Base-by-base conservation (phyloP, 2,329 filamentous ascomycete genomes). In the Zasmidium angulare region DNA sequence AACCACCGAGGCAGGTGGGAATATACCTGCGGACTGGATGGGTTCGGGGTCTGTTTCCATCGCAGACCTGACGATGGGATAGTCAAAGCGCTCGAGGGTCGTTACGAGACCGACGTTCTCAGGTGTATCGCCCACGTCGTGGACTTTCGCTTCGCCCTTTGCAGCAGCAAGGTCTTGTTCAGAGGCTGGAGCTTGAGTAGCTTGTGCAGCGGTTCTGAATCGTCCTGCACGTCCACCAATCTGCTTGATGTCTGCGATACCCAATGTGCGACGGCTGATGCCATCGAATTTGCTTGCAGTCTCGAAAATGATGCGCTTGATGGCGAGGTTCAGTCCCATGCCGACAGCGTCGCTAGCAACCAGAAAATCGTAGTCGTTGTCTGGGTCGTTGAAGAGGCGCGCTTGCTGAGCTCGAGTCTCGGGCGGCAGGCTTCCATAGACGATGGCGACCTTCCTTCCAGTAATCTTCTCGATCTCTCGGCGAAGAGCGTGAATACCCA, bases 291-390 rank as follows among this genome's bases (percentile, higher is more conserved):
- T 99, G 60, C 81, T 78, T 1, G 87, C 82, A 0, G 88, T 82
- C 69, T 96, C 91, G 65, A 99, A 95, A 55, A 99, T 85, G 61
- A 99, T 84, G 23, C 96, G 89, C 72, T 92, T 95, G 72, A 97
- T 91, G 65, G 83, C 86, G 73, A 99, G 77, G 70, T 99, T 99
- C 21, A 99, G 79, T 1, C 96, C 95, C 93, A 99, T 98, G 40
- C 95, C 95, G 63, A 99, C 93, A 50, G 95, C 95, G 76, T 97
- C 92, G 68, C 91, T 97, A 9, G 96, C 95, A 23, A 95, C 93
- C 4, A 99, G 81, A 67, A 87, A 96, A 72, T 99, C 95, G 72
- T 97, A 99, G 60, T 97, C 93, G 72, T 96, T 99, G 71, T 96
- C 77, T 0, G 92, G 93, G 64, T 98, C 90, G 71, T 99, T 99